Evolutionary conservation across 495 filamentous ascomycete species (phyloP).

Genomic region (Penicillium turbatum): DNA sequence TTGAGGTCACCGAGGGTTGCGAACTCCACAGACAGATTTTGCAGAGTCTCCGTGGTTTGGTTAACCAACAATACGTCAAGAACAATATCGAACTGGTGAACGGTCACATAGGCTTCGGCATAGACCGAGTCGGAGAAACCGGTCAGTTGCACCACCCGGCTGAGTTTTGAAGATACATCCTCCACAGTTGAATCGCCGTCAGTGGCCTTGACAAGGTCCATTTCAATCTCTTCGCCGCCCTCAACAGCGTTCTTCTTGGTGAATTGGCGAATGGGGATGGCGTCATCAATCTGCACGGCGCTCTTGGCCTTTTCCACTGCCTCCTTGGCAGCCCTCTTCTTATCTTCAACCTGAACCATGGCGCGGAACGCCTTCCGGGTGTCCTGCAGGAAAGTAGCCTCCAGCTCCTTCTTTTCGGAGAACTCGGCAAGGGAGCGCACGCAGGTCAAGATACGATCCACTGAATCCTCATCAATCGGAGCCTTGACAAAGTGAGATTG

Average conservation of each 20-base stretch:
- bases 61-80: conserved; percentile 96
- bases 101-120: conserved; percentile 96
- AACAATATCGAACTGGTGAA: conserved; percentile 98
- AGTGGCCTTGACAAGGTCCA: conserved; percentile 90
- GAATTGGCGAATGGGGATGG: conserved; percentile 85
- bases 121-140: conserved; percentile 99
- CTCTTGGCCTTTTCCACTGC: conserved; percentile 89
- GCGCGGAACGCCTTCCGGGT: conserved; percentile 93
- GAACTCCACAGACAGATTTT: conserved; percentile 97
- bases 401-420: conserved; percentile 78
- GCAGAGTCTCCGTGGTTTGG: conserved; percentile 92
- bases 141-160: conserved; percentile 92
- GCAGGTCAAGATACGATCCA: conserved; percentile 96
- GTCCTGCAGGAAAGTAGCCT: conserved; percentile 91
- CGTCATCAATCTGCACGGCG: conserved; percentile 92
- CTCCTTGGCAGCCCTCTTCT: conserved; percentile 89
- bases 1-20: conserved; percentile 97
- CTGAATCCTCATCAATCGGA: conserved; percentile 94
- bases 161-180: conserved; percentile 88
- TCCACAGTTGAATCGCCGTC: conserved; percentile 82
- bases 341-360: conserved; percentile 98
- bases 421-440: conserved; percentile 92
- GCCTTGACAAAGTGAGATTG: conserved; percentile 98
- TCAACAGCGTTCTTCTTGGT: conserved; percentile 87
- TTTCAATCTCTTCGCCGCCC: conserved; percentile 76